Percentiles rank a stretch among this genome's conserved stretches.
phyloP scores from a whole-genome alignment of 805 yeast genomes.

The Metschnikowia kofuensis region DNA sequence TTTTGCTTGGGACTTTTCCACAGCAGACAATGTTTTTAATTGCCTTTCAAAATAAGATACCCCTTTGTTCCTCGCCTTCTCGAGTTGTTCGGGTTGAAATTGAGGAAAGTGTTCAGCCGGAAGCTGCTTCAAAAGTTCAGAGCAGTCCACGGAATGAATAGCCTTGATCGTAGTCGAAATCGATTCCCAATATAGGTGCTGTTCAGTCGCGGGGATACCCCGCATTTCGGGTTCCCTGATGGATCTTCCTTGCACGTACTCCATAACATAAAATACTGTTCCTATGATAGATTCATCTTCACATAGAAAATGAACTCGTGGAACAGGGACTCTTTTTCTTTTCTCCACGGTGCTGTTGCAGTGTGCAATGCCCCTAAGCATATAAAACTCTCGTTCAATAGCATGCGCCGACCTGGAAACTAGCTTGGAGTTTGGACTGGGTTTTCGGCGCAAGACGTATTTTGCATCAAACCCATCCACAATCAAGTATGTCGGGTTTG shows the following conservation, averaged over 20 bases:
- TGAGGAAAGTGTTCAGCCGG: slow-evolving; percentile 47
- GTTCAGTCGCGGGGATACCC: slow-evolving; percentile 25
- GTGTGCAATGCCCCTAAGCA: slow-evolving; percentile 39
- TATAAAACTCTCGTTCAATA: slow-evolving; percentile 57
- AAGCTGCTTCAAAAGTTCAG: slow-evolving; percentile 37
- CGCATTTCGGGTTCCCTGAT: slow-evolving; percentile 53
- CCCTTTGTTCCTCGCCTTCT: slow-evolving; percentile 9
- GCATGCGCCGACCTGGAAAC: slow-evolving; percentile 60
- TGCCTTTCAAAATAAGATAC: slow-evolving; percentile 53
- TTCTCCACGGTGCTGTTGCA: slow-evolving; percentile 22
- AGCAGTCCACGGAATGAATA: slow-evolving; percentile 49
- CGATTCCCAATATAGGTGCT: slow-evolving; percentile 41
- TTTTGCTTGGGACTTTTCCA: slow-evolving; percentile 36
- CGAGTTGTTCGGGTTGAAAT: slow-evolving; percentile 25
- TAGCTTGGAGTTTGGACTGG: slow-evolving; percentile 46
- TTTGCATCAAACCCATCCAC: slow-evolving; percentile 37
- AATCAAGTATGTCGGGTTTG: slow-evolving; percentile 59
- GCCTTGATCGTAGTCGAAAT: slow-evolving; percentile 47
- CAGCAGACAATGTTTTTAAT: slow-evolving; percentile 43
- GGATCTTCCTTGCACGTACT: slow-evolving; percentile 53
- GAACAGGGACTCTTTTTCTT: slow-evolving; percentile 47
- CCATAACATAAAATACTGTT: slow-evolving; percentile 58
- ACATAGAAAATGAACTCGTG: slow-evolving; percentile 49
- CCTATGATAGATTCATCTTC: slow-evolving; percentile 56
- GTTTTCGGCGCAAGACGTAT: slow-evolving; percentile 56